Percentiles rank a stretch among this genome's conserved stretches.
Evolutionary conservation across 306 rosid genomes (phyloP).

Genomic region (Parietaria judaica): DNA sequence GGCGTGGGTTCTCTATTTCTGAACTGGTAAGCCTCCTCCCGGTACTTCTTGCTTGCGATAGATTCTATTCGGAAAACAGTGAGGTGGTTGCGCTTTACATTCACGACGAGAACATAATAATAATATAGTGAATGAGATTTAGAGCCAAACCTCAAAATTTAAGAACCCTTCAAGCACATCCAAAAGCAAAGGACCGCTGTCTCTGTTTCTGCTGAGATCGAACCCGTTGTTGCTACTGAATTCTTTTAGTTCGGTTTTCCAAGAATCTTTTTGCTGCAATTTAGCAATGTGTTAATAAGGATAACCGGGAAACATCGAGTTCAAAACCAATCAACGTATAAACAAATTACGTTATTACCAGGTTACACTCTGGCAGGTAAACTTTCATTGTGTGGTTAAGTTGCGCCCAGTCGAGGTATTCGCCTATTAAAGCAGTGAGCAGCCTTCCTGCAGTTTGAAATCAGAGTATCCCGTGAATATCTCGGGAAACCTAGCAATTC

Average conservation of each 20-base stretch:
- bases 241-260: conserved; percentile 92
- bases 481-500: too few relatives aligned
- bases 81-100: background rate
- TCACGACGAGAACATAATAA: background rate
- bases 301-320: background rate
- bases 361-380: conserved; percentile 90
- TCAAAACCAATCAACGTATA: background rate
- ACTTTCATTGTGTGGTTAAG: conserved; percentile 87
- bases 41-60: conserved; percentile 66
- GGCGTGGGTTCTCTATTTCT: conserved; percentile 63
- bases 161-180: conserved; percentile 98
- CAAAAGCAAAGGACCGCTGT: conserved; percentile 86
- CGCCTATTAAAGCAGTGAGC: conserved; percentile 81
- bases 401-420: conserved; percentile 97
- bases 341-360: conserved; percentile 46
- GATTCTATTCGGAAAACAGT: conserved; percentile 48
- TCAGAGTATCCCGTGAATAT: background rate
- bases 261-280: conserved; percentile 80
- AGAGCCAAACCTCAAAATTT: conserved; percentile 78
- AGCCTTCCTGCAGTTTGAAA: conserved; percentile 64
- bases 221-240: conserved; percentile 89
- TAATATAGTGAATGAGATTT: background rate
- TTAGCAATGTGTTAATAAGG: background rate
- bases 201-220: conserved; percentile 87
- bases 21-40: conserved; percentile 69